Conservation (phyloP, 345 rosid species). For the Passiflora organensis region DNA sequence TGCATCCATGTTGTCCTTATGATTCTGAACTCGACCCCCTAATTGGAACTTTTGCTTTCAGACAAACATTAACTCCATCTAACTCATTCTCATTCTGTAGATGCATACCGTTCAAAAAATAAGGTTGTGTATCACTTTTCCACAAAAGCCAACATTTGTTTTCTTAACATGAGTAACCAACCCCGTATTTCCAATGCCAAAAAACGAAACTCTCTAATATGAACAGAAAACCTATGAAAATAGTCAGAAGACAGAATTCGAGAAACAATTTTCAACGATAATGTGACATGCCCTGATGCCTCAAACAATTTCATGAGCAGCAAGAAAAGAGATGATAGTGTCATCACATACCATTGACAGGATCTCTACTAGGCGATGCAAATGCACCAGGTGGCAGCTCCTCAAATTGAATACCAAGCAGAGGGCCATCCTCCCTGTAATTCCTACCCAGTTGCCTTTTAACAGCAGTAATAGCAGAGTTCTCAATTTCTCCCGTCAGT, state of each 20-base stretch:
- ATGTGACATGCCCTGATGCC: background rate
- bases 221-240: background rate
- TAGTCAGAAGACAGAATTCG: background rate
- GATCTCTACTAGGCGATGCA: slow-evolving; percentile 48
- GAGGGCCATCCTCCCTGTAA: slow-evolving; percentile 80
- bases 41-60: too few relatives aligned
- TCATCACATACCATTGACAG: slow-evolving; percentile 44
- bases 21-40: too few relatives aligned
- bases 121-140: too few relatives aligned
- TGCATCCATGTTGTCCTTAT: too few relatives aligned
- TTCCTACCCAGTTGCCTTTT: slow-evolving; percentile 78
- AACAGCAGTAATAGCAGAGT: slow-evolving; percentile 71
- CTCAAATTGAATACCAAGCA: slow-evolving; percentile 66
- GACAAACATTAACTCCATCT: too few relatives aligned
- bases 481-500: slow-evolving; percentile 64
- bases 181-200: background rate
- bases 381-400: slow-evolving; percentile 85
- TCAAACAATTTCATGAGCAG: background rate
- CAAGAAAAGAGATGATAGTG: slow-evolving; percentile 12
- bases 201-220: background rate
- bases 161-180: background rate
- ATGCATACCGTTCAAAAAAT: too few relatives aligned
- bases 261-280: slow-evolving; percentile 2
- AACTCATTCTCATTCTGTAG: too few relatives aligned
- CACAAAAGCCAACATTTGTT: too few relatives aligned